Conservation (phyloP, 306 rosid genomes). For the Cucumis melo region DNA sequence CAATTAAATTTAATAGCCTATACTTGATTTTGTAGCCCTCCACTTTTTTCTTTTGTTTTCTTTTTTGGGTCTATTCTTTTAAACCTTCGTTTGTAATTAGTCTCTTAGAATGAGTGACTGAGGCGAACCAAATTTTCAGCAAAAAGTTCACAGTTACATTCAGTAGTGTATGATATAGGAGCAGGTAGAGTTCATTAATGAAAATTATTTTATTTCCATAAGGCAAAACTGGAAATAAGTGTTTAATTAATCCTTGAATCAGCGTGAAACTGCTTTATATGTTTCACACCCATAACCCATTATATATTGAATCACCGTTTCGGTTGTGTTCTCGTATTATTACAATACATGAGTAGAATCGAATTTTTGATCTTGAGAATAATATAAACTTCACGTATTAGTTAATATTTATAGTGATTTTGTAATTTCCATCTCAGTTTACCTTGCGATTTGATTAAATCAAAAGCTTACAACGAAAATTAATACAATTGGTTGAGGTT, state of each 20-base stretch:
- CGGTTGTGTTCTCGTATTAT: too few species aligned
- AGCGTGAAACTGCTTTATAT: not conserved
- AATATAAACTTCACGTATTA: too few species aligned
- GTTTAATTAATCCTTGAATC: not conserved
- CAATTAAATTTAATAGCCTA: conserved; percentile 4
- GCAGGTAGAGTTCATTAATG: not conserved
- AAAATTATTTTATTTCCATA: not conserved
- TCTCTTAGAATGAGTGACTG: conserved; percentile 7
- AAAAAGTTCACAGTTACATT: not conserved
- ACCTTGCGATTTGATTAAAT: too few species aligned
- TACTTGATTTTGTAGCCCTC: conserved; percentile 13
- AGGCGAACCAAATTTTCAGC: not conserved
- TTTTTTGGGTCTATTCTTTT: not conserved
- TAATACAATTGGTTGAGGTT: too few species aligned
- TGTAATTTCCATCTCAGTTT: too few species aligned
- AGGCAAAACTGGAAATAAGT: not conserved
- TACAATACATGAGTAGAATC: too few species aligned
- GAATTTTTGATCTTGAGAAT: too few species aligned
- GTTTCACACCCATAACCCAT: too few species aligned
- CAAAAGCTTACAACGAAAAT: too few species aligned
- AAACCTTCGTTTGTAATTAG: conserved; percentile 9
- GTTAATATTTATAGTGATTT: too few species aligned
- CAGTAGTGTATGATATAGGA: conserved; percentile 2
- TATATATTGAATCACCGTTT: too few species aligned
- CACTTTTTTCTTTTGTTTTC: not conserved